Base-by-base conservation (phyloP, 2,329 filamentous ascomycete species). In the Coleophoma crateriformis region DNA sequence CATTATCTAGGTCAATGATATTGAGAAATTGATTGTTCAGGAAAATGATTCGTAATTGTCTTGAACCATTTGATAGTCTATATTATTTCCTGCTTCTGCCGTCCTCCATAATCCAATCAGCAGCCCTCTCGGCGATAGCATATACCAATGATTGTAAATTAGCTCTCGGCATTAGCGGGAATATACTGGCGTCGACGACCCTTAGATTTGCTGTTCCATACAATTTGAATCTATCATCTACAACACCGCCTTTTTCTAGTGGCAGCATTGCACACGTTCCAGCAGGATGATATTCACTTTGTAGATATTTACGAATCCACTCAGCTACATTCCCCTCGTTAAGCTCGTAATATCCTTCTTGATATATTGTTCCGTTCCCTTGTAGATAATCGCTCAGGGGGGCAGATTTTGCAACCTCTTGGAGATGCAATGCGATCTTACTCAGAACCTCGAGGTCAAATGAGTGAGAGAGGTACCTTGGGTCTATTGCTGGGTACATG, bases 401-500 rank as follows among this genome's bases (percentile, higher is more conserved):
- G 51, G 56, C 55, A 7, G 59, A 67, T 33, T 50, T 57, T 44
- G 58, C 65, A 46, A 66, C 59, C 12, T 52, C 66, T 4, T 62
- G 64, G 14, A 68, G 54, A 38, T 62, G 66, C 32, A 66, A 61
- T 5, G 66, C 50, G 34, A 67, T 64, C 5, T 66, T 61, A 0
- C 69, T 67, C 0, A 70, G 56, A 8, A 74, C 52, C 45, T 73
- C 67, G 4, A 68, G 46, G 43, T 75, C 72, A 3, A 71, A 55
- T 0, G 72, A 68, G 46, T 76, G 67, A 4, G 64, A 61, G 13
- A 75, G 61, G 37, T 71, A 73, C 12, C 61, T 62, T 0, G 68
- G 67, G 52, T 76, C 69, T 51, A 76, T 72, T 1, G 53, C 35
- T 0, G 72, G 70, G 19, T 64, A 55, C 1, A 51, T 58, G 0